These are phyloP conservation scores for Persicaria maculosa DNA, from an alignment of 148 eudicot species.

Conservation along the genomic window DNA sequence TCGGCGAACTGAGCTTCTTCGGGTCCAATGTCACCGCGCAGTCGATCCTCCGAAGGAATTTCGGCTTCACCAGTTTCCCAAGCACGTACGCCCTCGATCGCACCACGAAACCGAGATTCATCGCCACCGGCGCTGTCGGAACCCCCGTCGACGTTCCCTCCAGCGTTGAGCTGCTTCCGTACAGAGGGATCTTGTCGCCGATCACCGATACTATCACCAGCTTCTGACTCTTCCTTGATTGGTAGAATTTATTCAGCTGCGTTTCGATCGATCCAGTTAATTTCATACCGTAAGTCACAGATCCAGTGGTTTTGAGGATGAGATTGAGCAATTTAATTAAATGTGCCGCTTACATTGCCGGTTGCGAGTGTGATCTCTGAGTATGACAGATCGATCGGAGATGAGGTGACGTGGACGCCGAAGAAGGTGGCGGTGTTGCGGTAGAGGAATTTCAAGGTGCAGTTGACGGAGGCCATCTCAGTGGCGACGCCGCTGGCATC, in stretches of 20 bases:
- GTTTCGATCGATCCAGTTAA: neutral
- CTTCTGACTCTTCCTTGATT: slow-evolving; percentile 52
- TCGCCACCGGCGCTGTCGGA: slow-evolving; percentile 38
- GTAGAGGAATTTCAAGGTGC: slow-evolving; percentile 53
- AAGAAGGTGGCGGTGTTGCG: slow-evolving; percentile 76
- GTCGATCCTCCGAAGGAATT: slow-evolving; percentile 44
- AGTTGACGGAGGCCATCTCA: slow-evolving; percentile 66
- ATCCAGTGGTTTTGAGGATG: neutral
- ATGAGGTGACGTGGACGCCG: slow-evolving; percentile 68
- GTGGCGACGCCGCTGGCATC: slow-evolving; percentile 71
- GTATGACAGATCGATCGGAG: slow-evolving; percentile 53
- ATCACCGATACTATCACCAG: slow-evolving; percentile 33
- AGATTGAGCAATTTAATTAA: neutral
- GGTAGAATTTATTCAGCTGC: slow-evolving; percentile 76
- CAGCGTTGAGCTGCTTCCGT: slow-evolving; percentile 66
- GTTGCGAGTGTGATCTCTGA: slow-evolving; percentile 54
- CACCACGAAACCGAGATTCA: slow-evolving; percentile 46
- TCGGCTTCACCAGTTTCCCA: slow-evolving; percentile 74
- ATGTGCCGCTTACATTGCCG: slow-evolving; percentile 45
- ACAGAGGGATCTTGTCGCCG: slow-evolving; percentile 58
- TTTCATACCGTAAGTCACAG: neutral
- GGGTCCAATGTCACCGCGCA: slow-evolving; percentile 44
- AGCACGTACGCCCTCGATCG: slow-evolving; percentile 69
- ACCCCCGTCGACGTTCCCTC: slow-evolving; percentile 45
- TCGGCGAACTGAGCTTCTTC: slow-evolving; percentile 40